These are phyloP conservation scores for Aspergillus carbonarius DNA, from an alignment of 2,329 filamentous ascomycete species.

Conservation along the genomic window DNA sequence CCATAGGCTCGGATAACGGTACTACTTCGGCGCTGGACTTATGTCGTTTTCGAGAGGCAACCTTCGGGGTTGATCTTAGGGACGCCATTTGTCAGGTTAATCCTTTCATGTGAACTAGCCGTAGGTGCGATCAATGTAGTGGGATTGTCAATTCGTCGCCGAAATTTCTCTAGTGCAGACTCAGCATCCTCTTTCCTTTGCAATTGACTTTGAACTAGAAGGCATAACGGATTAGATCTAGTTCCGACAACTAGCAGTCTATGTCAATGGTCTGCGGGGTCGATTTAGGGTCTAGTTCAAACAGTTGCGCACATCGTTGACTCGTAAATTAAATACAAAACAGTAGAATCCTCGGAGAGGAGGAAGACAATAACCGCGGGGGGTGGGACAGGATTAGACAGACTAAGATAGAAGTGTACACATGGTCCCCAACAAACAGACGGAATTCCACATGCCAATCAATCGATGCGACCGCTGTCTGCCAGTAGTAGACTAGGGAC, in stretches of 20 bases:
- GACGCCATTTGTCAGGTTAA: neutral
- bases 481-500: neutral
- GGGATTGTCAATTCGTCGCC: neutral
- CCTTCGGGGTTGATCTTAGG: neutral
- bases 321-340: constrained; percentile 11
- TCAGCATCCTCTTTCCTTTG: neutral
- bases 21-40: neutral
- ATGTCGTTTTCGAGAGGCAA: neutral
- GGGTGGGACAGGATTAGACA: neutral
- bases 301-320: constrained; percentile 9
- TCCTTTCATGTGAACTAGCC: neutral
- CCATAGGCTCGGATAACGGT: neutral
- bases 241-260: neutral
- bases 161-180: neutral
- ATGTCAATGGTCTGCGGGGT: neutral
- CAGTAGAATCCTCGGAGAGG: constrained; percentile 1
- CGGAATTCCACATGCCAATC: neutral
- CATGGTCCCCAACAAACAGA: neutral
- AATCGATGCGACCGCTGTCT: neutral
- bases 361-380: neutral
- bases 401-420: constrained; percentile 5
- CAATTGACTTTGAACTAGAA: neutral
- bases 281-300: no score
- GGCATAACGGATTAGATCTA: neutral
- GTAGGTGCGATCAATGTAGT: neutral